These are phyloP conservation scores for Cryptococcus amylolentus DNA, from an alignment of 1,284 basidiomycete species.

Conservation along the genomic window DNA sequence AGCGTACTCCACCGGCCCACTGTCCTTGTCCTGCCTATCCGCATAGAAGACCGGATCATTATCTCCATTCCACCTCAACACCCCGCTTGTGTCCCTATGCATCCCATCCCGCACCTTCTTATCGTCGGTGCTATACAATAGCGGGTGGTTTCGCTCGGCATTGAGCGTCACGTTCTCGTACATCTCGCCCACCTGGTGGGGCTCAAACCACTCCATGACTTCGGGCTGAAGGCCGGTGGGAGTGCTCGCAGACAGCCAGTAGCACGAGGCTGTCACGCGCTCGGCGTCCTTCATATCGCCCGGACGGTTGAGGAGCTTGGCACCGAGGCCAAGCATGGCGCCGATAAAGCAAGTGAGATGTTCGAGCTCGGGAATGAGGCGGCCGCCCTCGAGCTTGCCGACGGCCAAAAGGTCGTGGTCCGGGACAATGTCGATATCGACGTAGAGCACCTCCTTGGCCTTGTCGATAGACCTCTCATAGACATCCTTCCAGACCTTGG, in stretches of 20 bases:
- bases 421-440: constrained; percentile 49
- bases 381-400: constrained; percentile 34
- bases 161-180: constrained; percentile 34
- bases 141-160: constrained; percentile 20
- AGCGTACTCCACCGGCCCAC: constrained; percentile 34
- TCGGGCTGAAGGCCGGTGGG: constrained; percentile 51
- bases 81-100: constrained; percentile 23
- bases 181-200: constrained; percentile 20
- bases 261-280: constrained; percentile 54
- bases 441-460: constrained; percentile 49
- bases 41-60: constrained; percentile 17
- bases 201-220: constrained; percentile 40
- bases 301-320: constrained; percentile 50
- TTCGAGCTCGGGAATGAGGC: constrained; percentile 34
- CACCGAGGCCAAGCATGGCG: constrained; percentile 56
- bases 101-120: constrained; percentile 10
- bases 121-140: constrained; percentile 2
- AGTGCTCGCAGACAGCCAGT: constrained; percentile 52
- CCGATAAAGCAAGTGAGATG: constrained; percentile 55
- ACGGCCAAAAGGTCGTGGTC: constrained; percentile 47
- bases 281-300: constrained; percentile 50
- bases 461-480: constrained; percentile 52
- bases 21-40: constrained; percentile 13
- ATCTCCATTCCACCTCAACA: constrained; percentile 31
- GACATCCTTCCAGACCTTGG: constrained; percentile 52